Percentiles rank a stretch among this genome's conserved stretches.
phyloP scores from a whole-genome alignment of 345 rosid species.

The Eucalyptus decipiens region DNA sequence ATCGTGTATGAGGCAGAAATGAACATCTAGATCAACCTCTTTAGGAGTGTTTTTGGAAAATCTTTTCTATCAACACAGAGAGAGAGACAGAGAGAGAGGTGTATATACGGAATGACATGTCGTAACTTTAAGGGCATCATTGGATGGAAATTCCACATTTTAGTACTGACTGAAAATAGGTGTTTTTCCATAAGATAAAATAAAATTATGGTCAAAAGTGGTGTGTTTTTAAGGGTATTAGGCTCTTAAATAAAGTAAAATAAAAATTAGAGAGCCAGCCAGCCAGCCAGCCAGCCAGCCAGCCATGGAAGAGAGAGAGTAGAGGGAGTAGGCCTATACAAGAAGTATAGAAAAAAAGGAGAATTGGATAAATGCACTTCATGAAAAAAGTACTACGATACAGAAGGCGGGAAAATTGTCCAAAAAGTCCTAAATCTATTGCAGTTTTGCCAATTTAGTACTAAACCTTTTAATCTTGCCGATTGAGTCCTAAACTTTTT shows the following conservation, averaged over 20 bases:
- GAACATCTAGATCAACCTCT: neutral
- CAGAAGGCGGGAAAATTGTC: no score
- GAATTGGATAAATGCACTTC: neutral
- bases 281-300: neutral
- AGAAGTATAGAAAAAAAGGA: neutral
- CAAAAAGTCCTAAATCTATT: no score
- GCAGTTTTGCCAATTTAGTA: no score
- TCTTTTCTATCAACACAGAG: neutral
- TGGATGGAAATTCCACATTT: neutral
- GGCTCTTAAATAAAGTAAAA: neutral
- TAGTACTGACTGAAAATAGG: neutral
- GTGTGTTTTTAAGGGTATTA: neutral
- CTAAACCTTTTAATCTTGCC: no score
- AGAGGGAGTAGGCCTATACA: neutral
- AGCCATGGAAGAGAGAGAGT: neutral
- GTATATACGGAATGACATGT: rapidly evolving
- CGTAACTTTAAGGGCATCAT: neutral
- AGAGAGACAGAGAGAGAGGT: neutral
- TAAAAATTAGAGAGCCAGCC: neutral
- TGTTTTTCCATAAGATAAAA: neutral
- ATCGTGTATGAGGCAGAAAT: neutral
- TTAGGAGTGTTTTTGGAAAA: neutral
- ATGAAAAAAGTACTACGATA: no score
- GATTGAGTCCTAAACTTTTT: no score
- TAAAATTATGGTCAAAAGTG: neutral